Evolutionary conservation across 352 stramenopile genomes (phyloP).

Genomic region (Globisporangium acanthophoron): DNA sequence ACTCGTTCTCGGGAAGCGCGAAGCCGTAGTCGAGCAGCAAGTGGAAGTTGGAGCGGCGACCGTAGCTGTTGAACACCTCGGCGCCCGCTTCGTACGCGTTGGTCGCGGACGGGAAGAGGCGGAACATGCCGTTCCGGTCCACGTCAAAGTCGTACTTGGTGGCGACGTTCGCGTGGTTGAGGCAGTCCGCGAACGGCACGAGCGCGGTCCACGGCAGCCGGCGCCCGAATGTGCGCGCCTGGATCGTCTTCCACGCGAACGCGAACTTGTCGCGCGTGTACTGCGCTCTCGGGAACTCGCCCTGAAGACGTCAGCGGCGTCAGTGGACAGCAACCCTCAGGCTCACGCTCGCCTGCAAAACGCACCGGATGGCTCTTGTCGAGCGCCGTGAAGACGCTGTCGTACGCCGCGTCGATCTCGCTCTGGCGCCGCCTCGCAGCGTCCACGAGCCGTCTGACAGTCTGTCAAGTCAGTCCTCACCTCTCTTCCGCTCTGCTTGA

Average conservation of each 20-base stretch:
- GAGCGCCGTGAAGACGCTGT: conserved; percentile 39
- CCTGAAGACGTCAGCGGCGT: conserved; percentile 10
- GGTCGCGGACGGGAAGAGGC: conserved; percentile 51
- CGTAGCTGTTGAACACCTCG: conserved; percentile 93
- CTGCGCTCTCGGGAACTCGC: conserved; percentile 37
- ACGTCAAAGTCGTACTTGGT: conserved; percentile 87
- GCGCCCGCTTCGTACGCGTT: conserved; percentile 46
- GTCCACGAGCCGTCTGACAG: conserved; percentile 33
- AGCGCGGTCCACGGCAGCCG: conserved; percentile 87
- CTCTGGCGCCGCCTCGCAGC: conserved; percentile 35
- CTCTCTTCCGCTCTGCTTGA: too few species aligned
- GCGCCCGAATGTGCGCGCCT: conserved; percentile 88
- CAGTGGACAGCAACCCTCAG: conserved; percentile 5
- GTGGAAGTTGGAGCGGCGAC: conserved; percentile 80
- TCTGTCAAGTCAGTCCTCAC: neutral
- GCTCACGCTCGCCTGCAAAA: neutral
- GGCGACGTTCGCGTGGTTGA: conserved; percentile 90
- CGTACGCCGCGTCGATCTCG: conserved; percentile 60
- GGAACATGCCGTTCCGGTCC: conserved; percentile 50
- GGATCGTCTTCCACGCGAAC: conserved; percentile 88
- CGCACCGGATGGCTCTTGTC: conserved; percentile 43
- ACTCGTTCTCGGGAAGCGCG: conserved; percentile 84
- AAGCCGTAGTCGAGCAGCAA: conserved; percentile 93
- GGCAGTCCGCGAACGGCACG: conserved; percentile 89
- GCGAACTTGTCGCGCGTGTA: conserved; percentile 66